Base-by-base conservation (phyloP, 2,329 filamentous ascomycete genomes). In the Fusarium sp. region DNA sequence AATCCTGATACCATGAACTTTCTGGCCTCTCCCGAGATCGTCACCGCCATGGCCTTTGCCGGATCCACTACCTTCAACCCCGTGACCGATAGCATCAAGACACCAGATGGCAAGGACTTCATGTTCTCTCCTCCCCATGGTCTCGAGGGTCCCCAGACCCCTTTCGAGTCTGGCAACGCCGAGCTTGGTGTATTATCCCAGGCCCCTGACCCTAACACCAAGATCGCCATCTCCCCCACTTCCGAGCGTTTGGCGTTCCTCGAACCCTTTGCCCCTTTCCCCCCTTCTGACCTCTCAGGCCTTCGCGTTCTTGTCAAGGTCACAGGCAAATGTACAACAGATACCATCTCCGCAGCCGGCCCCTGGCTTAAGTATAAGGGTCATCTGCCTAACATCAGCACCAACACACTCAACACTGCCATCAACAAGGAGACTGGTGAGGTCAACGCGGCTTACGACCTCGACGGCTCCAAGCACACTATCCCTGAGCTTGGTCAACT, bases 301-400 rank as follows among this genome's bases (percentile, higher is more conserved):
- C 90, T 99, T 53, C 91, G 91, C 57, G 95, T 99, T 24, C 91
- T 99, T 22, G 95, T 97, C 87, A 98, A 98, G 85, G 92, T 98
- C 74, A 93, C 95, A 66, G 95, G 95, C 72, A 97, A 98, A 85
- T 98, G 95, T 87, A 98, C 95, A 62, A 98, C 95, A 33, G 95
- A 98, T 84, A 98, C 95, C 75, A 98, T 98, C 83, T 98, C 95
- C 28, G 95, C 95, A 9, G 95, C 95, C 3, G 95, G 95, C 6
- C 95, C 95, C 18, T 97, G 95, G 95, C 90, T 99, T 76, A 98
- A 98, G 85, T 99, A 98, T 90, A 98, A 98, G 88, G 96, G 96
- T 71, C 96, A 99, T 83, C 90, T 99, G 71, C 94, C 96, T 82
- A 99, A 99, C 87, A 99, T 99, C 82, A 93, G 92, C 77, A 94